Evolutionary conservation across 2,329 filamentous ascomycete genomes (phyloP), one percentile per base, ranked within the genome.

Genomic region (Cryphonectria nitschkei): DNA sequence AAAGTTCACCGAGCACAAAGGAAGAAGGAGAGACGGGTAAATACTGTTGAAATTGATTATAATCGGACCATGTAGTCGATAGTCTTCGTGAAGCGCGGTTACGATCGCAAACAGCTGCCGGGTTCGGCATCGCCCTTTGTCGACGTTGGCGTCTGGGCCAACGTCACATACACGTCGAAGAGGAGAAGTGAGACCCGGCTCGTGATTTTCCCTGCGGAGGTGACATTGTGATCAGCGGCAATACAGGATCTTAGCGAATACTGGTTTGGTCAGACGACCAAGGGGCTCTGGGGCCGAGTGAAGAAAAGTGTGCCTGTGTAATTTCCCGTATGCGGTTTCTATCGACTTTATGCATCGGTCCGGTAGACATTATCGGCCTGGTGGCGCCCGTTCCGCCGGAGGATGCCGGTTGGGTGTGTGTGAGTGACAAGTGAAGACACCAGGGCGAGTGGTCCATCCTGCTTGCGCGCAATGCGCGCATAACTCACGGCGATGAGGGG

Each of bases 341-440:
- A 67, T 39, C 60, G 65, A 67, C n/a, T 22, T 58, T 43, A 52
- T 67, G 65, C 65, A 67, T 58, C 54, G 65, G 65, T 60, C 34
- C 37, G 65, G 65, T 58, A 58, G 54, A 58, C 50, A 41, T 14
- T 46, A 26, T 43, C 61, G 37, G 61, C 61, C 41, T 46, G 22
- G 61, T 32, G 37, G 61, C 61, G 39, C 39, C 54, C 26, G 16
- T 2, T 6, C n/a, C 32, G 56, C 56, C 29, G 56, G 32, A 39
- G 32, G 34, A 19, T n/a, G 32, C 58, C 58, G 58, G 22, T n/a
- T 61, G 32, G 19, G 32, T 39, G 46, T 14, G 32, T 37, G 26
- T 37, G 29, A 37, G 32, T 37, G 58, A 37, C 29, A 22, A 16
- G 13, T 9, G 11, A 4, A 37, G 32, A 60, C 32, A 19, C 19